These are phyloP conservation scores for Taxawa tesnikishii DNA, from an alignment of 2,329 filamentous ascomycete genomes.

Conservation along the genomic window DNA sequence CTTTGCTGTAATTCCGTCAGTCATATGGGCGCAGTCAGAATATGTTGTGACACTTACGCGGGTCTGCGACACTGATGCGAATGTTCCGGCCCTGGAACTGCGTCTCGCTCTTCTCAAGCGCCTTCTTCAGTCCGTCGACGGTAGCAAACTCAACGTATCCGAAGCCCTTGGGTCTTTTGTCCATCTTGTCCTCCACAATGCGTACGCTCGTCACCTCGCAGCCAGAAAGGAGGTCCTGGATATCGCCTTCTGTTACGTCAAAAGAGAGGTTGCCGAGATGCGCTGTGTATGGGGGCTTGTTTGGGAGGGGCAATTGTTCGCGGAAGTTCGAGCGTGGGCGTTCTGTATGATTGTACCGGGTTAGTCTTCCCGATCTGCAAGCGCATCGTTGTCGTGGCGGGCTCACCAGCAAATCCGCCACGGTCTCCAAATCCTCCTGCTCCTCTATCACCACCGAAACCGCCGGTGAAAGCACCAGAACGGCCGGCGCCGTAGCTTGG, in stretches of 20 bases:
- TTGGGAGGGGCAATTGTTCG: conserved; percentile 74
- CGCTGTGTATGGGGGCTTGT: conserved; percentile 87
- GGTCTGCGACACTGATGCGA: conserved; percentile 90
- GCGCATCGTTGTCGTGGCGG: neutral
- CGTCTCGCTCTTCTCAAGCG: conserved; percentile 68
- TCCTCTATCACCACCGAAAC: conserved; percentile 4
- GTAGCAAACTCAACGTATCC: conserved; percentile 91
- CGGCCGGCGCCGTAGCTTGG: too few relatives aligned
- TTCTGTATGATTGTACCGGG: conserved; percentile 15
- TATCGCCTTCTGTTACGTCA: conserved; percentile 73
- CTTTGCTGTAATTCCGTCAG: conserved; percentile 50
- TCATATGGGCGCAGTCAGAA: neutral
- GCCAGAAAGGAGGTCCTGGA: conserved; percentile 72
- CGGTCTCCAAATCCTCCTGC: conserved; percentile 8
- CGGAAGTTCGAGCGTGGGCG: conserved; percentile 33
- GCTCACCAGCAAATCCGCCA: conserved; percentile 1
- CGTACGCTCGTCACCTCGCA: conserved; percentile 85
- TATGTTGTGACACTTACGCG: conserved; percentile 54
- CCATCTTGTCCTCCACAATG: conserved; percentile 92
- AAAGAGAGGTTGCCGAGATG: conserved; percentile 96
- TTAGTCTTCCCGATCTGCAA: too few relatives aligned
- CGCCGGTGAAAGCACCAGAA: conserved; percentile 15
- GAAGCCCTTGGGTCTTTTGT: conserved; percentile 91
- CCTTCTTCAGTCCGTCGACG: conserved; percentile 82
- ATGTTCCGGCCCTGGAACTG: conserved; percentile 82